Base-by-base conservation (phyloP, 345 rosid species). In the Populus davidiana region DNA sequence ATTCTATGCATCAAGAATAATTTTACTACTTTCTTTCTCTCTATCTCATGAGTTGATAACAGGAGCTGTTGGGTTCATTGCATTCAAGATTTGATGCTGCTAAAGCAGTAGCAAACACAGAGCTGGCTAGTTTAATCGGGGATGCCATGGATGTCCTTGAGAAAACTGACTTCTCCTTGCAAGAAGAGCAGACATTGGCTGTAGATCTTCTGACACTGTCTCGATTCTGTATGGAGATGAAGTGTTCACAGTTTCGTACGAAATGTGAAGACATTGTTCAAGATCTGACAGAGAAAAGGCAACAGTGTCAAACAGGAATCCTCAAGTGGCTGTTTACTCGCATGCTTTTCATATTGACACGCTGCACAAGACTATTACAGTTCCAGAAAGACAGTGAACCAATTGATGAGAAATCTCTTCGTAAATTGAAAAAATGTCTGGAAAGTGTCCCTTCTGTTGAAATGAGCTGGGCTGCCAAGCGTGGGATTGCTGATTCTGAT, bases 381-480 rank as follows among this genome's bases (percentile, higher is more conserved):
- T 90, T 88, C 81, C 93, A 89, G 86, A 92, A 92, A 76, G 97
- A 87, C 76, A 83, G 83, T 29, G 88, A 88, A 81, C 90, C 92
- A 2, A 89, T 89, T 78, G 90, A 89, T 75, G 90, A 89, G 83
- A 85, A 83, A 36, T 89, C 94, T 76, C 79, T 92, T 82, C 84
- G 79, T 11, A 90, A 85, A 72, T 87, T 92, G 78, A 92, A 82
- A 88, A 87, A 88, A 83, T 92, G 97, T 78, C 81, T 92, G 78
- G 97, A 92, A 54, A 87, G 92, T 33, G 84, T 92, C 71, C 97
- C 97, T 73, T 89, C 91, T 43, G 85, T 92, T 78, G 97, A 92
- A 79, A 78, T 81, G 76, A 87, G 77, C 77, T 92, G 94, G 92
- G 84, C 66, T 76, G 78, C 86, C 31, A 71, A 76, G 76, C 74